Evolutionary conservation across 176 grass and related monocot species (phyloP), one percentile per base, ranked within the genome.

Genomic region (Aechmea fasciata): DNA sequence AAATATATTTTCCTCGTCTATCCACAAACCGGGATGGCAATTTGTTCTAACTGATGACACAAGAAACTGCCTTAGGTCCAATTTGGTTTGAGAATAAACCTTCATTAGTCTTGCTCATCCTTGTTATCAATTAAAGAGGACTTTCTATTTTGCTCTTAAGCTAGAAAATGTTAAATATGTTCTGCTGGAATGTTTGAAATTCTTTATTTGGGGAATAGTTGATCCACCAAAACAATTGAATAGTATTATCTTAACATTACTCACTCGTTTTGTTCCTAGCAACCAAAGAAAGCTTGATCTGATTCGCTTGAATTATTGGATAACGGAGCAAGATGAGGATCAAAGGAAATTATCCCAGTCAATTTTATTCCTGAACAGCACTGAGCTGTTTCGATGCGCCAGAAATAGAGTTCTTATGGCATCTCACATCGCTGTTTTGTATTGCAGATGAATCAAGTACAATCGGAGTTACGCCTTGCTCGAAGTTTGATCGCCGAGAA

Each of bases 391-490:
- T 13, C 1, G 55, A 18, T 9, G 55, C 8, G 55, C n/a, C 10
- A 61, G 20, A 4, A 12, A 55, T 12, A 14, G 17, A 59, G 10
- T 19, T 61, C 55, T 61, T 22, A 22, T 7, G 17, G 15, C 49
- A 61, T 57, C 41, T 61, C 52, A 62, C 67, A 49, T 69, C 23
- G 5, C 23, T 17, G 41, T 49, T 68, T 59, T n/a, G 12, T 61
- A 48, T 80, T 73, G 66, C 77, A 97, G 93, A 97, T 97, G 93
- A 81, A 97, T 77, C 93, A 97, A 90, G 84, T 92, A 64, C 93
- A 92, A 51, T 87, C 89, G 0, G 93, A 97, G 72, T 82, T 97
- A 81, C 79, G 91, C 2, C 83, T 92, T 85, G 89, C 89, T 57
- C 93, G 86, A 71, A 66, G 69, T 66, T 76, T 97, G 73, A 92